These are phyloP conservation scores for Trichoderma breve DNA, from an alignment of 2,329 filamentous ascomycete species.

Conservation along the genomic window DNA sequence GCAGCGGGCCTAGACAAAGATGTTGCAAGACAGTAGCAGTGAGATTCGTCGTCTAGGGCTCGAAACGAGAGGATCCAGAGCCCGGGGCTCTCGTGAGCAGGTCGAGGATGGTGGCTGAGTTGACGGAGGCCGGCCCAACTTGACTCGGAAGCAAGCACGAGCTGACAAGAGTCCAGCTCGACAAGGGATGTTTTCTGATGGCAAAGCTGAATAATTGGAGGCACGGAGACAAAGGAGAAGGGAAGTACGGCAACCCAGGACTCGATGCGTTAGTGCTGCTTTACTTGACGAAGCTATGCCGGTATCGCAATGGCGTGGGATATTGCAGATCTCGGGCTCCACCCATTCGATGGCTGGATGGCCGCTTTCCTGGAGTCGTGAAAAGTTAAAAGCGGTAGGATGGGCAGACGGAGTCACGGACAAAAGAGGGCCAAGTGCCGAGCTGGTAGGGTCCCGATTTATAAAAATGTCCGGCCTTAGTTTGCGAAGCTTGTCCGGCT, in stretches of 20 bases:
- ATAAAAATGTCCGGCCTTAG: neutral
- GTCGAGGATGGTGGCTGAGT: neutral
- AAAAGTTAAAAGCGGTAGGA: neutral
- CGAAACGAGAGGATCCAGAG: neutral
- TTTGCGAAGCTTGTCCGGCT: neutral
- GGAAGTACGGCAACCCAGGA: constrained; percentile 8
- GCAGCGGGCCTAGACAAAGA: neutral
- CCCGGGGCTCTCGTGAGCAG: neutral
- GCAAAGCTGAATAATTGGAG: constrained; percentile 1
- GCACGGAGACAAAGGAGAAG: constrained; percentile 4
- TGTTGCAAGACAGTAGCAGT: neutral
- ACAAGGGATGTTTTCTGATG: neutral
- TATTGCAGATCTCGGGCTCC: constrained; percentile 20
- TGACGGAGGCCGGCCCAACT: neutral
- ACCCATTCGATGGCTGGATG: constrained; percentile 17
- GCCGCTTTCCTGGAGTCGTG: constrained; percentile 11
- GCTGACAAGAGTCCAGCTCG: neutral
- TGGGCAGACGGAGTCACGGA: neutral
- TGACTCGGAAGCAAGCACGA: constrained; percentile 2
- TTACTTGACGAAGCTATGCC: constrained; percentile 21
- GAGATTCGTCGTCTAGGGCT: neutral
- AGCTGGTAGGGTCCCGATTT: neutral
- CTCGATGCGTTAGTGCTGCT: constrained; percentile 15
- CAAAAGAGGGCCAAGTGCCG: neutral
- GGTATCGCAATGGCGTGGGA: constrained; percentile 20